Conservation (phyloP, 2,329 filamentous ascomycete genomes). For the Xylaria sp. region DNA sequence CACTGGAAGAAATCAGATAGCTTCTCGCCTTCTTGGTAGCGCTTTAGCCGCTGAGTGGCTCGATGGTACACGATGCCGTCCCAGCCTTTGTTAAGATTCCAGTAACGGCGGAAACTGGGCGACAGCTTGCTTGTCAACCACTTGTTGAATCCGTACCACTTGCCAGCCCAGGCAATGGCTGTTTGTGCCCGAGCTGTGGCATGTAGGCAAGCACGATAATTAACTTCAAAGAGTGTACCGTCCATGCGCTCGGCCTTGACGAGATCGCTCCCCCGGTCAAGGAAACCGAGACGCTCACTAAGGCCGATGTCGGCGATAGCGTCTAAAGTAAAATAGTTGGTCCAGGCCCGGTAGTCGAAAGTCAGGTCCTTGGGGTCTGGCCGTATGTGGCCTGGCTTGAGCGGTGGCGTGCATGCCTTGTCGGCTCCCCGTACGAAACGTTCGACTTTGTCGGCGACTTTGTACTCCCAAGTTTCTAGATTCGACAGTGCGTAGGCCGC, state of each 20-base stretch:
- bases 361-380: slow-evolving; percentile 45
- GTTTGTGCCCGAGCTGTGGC: neutral
- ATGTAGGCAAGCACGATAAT: neutral
- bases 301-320: slow-evolving; percentile 63
- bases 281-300: slow-evolving; percentile 55
- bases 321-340: slow-evolving; percentile 62
- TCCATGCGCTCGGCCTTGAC: slow-evolving; percentile 7
- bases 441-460: slow-evolving; percentile 56
- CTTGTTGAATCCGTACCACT: neutral
- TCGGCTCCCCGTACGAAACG: slow-evolving; percentile 21
- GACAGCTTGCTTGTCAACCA: neutral
- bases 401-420: slow-evolving; percentile 30
- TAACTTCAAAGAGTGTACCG: neutral
- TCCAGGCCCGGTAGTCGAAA: slow-evolving; percentile 57
- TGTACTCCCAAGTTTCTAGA: slow-evolving; percentile 59
- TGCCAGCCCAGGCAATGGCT: neutral
- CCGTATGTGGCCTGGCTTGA: slow-evolving; percentile 17
- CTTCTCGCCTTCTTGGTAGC: slow-evolving; percentile 57
- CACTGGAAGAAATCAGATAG: slow-evolving; percentile 64
- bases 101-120: neutral
- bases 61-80: slow-evolving; percentile 49
- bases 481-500: slow-evolving; percentile 59
- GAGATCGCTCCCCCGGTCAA: slow-evolving; percentile 51
- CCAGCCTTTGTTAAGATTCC: neutral
- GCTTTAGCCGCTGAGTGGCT: slow-evolving; percentile 48